Conservation (phyloP, 208 protist species). For the Blechomonas ayalai region DNA sequence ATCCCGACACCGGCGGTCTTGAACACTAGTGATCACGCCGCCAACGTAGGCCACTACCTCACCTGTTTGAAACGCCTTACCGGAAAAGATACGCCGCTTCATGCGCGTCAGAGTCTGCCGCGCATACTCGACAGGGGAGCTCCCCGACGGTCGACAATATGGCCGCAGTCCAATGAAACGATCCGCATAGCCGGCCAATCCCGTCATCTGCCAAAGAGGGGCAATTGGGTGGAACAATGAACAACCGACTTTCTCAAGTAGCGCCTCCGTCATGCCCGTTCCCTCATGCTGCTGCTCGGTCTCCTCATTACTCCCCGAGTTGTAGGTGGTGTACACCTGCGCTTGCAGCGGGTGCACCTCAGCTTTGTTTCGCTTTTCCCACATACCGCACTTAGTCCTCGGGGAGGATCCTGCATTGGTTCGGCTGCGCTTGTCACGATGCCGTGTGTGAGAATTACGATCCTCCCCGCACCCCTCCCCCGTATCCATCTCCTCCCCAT, state of each 20-base stretch:
- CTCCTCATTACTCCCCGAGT: slow-evolving; percentile 8
- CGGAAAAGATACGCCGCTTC: slow-evolving; percentile 56
- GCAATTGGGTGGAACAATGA: too few relatives aligned
- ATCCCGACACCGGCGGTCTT: slow-evolving; percentile 35
- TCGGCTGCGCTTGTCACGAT: background rate
- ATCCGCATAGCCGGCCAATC: too few relatives aligned
- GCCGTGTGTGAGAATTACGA: background rate
- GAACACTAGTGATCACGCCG: slow-evolving; percentile 30
- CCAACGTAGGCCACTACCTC: slow-evolving; percentile 69
- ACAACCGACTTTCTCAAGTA: too few relatives aligned
- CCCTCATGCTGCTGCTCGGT: slow-evolving; percentile 12
- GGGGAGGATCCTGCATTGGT: too few relatives aligned
- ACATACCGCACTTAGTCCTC: background rate
- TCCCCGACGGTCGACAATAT: too few relatives aligned
- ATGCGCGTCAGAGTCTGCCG: slow-evolving; percentile 33
- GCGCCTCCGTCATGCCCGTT: slow-evolving; percentile 2
- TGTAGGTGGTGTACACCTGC: background rate
- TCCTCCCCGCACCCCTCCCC: background rate
- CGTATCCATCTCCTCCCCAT: too few relatives aligned
- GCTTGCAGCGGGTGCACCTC: background rate
- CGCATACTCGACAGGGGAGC: too few relatives aligned
- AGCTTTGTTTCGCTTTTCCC: background rate
- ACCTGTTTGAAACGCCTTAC: slow-evolving; percentile 57
- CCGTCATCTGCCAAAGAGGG: too few relatives aligned
- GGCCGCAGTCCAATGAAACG: too few relatives aligned